A percentile compares a stretch with the other conserved stretches of the same genome.
phyloP scores from a whole-genome alignment of 169 alveolate genomes.

The Amoebophrya sp. region DNA sequence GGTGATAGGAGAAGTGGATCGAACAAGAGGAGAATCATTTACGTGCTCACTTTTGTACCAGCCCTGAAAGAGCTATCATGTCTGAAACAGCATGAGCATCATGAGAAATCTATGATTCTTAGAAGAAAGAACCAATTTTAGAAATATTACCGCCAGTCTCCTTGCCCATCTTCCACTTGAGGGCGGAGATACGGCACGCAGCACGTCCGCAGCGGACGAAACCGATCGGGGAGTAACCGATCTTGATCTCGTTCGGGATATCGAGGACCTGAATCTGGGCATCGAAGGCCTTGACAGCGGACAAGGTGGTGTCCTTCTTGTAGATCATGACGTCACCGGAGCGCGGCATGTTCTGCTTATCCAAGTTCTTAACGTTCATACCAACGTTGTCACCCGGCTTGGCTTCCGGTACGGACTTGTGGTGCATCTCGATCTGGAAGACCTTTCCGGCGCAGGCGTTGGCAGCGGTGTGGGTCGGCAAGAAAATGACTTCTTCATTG shows the following conservation, averaged over 20 bases:
- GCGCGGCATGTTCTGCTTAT: slow-evolving; percentile 86
- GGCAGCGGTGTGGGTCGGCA: slow-evolving; percentile 39
- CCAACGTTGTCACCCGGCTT: slow-evolving; percentile 98
- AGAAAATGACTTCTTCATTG: slow-evolving; percentile 65
- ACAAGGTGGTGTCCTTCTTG: slow-evolving; percentile 87
- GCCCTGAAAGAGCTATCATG: too few relatives aligned
- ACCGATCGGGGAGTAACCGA: slow-evolving; percentile 91
- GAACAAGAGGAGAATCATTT: too few relatives aligned
- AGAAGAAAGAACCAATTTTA: too few relatives aligned
- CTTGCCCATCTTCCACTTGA: slow-evolving; percentile 85
- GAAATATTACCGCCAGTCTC: slow-evolving; percentile 78
- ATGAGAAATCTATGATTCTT: too few relatives aligned
- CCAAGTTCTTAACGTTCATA: slow-evolving; percentile 87
- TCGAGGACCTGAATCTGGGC: slow-evolving; percentile 89
- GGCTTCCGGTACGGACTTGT: slow-evolving; percentile 89
- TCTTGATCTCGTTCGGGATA: slow-evolving; percentile 92
- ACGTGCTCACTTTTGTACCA: too few relatives aligned
- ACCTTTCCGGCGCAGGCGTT: slow-evolving; percentile 38
- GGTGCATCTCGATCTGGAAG: slow-evolving; percentile 94
- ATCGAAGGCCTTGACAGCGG: slow-evolving; percentile 89
- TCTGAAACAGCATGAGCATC: too few relatives aligned
- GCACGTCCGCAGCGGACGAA: slow-evolving; percentile 95
- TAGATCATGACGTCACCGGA: slow-evolving; percentile 88
- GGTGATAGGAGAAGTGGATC: too few relatives aligned
- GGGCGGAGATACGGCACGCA: slow-evolving; percentile 85